Percentiles rank a stretch among this genome's conserved stretches.
These are phyloP conservation scores for Haplosporangium gracile DNA, from an alignment of 192 early-diverging fungal species.

Conservation along the genomic window DNA sequence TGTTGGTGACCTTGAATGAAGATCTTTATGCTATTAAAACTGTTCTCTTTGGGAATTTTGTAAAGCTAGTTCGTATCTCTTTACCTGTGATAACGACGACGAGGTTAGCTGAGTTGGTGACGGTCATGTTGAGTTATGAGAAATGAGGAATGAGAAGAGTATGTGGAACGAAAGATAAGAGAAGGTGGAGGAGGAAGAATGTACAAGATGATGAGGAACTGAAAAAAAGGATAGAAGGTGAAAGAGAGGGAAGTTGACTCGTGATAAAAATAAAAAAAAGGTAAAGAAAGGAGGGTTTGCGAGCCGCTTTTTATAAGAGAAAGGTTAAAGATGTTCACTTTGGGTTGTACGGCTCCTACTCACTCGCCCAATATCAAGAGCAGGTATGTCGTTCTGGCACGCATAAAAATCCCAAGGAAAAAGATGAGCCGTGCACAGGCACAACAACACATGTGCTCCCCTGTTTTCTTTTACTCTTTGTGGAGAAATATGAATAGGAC, in stretches of 20 bases:
- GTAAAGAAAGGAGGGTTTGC: not conserved
- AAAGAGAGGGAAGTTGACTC: not conserved
- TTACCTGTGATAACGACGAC: conserved; percentile 44
- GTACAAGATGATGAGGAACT: not conserved
- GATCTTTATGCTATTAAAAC: no score
- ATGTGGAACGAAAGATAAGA: not conserved
- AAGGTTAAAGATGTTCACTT: conserved; percentile 11
- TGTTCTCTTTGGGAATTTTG: no score
- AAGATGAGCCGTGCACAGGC: not conserved
- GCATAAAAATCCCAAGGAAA: not conserved
- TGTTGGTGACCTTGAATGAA: no score
- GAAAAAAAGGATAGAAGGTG: not conserved
- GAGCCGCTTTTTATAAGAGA: not conserved
- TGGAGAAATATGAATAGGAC: not conserved
- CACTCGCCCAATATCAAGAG: not conserved
- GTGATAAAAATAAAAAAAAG: not conserved
- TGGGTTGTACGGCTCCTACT: not conserved
- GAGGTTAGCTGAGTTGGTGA: conserved; percentile 37
- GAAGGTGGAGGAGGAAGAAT: not conserved
- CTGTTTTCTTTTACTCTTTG: not conserved
- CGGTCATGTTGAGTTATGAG: conserved; percentile 13
- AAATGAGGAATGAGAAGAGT: not conserved
- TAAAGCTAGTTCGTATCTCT: no score
- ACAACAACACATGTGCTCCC: not conserved
- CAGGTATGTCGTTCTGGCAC: not conserved